These are phyloP conservation scores for Glonium stellatum DNA, from an alignment of 495 filamentous ascomycete genomes.

Conservation along the genomic window DNA sequence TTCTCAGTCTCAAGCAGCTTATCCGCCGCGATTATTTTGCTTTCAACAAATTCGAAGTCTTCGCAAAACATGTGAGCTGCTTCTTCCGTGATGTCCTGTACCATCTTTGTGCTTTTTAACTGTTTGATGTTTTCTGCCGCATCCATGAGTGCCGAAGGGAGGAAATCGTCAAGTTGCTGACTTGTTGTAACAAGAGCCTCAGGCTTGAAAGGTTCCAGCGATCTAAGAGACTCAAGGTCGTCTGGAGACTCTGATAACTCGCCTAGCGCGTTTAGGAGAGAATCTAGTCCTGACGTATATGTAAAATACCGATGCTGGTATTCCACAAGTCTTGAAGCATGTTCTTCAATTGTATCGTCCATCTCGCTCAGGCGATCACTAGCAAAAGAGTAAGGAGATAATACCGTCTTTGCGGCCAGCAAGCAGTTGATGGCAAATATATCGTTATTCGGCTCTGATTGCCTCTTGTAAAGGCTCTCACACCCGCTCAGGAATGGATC, in stretches of 20 bases:
- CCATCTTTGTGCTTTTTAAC: conserved; percentile 61
- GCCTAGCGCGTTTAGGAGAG: conserved; percentile 58
- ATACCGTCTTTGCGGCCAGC: conserved; percentile 46
- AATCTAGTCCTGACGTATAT: conserved; percentile 61
- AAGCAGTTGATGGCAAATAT: conserved; percentile 84
- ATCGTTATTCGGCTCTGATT: conserved; percentile 50
- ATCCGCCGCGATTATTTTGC: conserved; percentile 53
- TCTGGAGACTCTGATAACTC: conserved; percentile 39
- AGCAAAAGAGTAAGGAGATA: conserved; percentile 55
- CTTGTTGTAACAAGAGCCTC: conserved; percentile 56
- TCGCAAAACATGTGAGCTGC: conserved; percentile 81
- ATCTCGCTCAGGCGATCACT: conserved; percentile 40
- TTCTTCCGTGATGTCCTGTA: conserved; percentile 69
- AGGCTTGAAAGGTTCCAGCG: conserved; percentile 55
- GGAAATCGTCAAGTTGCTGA: conserved; percentile 80
- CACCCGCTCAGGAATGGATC: conserved; percentile 78
- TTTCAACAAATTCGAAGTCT: conserved; percentile 87
- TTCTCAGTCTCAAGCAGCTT: conserved; percentile 38
- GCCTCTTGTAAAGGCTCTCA: conserved; percentile 56
- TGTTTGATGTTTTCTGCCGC: conserved; percentile 70
- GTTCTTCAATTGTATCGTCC: conserved; percentile 38
- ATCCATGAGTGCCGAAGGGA: conserved; percentile 89
- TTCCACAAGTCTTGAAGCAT: conserved; percentile 44
- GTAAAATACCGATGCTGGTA: conserved; percentile 64
- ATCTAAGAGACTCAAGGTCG: conserved; percentile 46